Conservation (phyloP, 805 yeast genomes). For the Hanseniaspora taiwanica region DNA sequence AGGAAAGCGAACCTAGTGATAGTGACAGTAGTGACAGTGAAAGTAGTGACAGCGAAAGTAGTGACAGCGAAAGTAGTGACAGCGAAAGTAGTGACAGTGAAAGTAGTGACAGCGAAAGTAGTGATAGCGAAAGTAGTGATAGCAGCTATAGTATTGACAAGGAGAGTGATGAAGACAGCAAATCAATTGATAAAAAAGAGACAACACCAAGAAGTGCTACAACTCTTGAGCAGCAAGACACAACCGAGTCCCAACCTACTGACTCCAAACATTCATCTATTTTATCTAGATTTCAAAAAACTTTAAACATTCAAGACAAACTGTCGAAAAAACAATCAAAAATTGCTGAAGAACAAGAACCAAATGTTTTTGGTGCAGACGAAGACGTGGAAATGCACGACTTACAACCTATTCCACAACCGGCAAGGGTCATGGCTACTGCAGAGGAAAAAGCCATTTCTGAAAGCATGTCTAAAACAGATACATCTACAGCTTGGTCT, state of each 20-base stretch:
- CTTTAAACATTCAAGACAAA: conserved; percentile 23
- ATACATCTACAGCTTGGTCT: conserved; percentile 24
- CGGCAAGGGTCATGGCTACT: conserved; percentile 26
- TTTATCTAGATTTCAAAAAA: conserved; percentile 38
- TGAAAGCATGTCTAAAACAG: conserved; percentile 28
- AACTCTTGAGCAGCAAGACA: too few relatives aligned
- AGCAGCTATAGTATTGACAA: too few relatives aligned
- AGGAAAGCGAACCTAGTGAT: conserved; percentile 8
- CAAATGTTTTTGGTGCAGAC: conserved; percentile 11
- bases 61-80: not conserved
- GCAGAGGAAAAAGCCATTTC: conserved; percentile 20
- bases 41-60: conserved; percentile 7
- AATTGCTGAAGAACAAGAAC: conserved; percentile 1
- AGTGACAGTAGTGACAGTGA: conserved; percentile 3
- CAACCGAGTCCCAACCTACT: too few relatives aligned
- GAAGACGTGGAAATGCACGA: conserved; percentile 25
- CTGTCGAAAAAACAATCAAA: conserved; percentile 9
- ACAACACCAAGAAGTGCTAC: too few relatives aligned
- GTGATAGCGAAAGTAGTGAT: too few relatives aligned
- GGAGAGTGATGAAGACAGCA: too few relatives aligned
- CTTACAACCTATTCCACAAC: conserved; percentile 77
- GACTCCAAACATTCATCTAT: conserved; percentile 36
- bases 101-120: too few relatives aligned
- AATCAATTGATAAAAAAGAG: too few relatives aligned
- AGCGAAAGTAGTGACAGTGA: conserved; percentile 8